These are phyloP conservation scores for Flaveria brownii DNA, from an alignment of 129 eudicot genomes.

Conservation along the genomic window DNA sequence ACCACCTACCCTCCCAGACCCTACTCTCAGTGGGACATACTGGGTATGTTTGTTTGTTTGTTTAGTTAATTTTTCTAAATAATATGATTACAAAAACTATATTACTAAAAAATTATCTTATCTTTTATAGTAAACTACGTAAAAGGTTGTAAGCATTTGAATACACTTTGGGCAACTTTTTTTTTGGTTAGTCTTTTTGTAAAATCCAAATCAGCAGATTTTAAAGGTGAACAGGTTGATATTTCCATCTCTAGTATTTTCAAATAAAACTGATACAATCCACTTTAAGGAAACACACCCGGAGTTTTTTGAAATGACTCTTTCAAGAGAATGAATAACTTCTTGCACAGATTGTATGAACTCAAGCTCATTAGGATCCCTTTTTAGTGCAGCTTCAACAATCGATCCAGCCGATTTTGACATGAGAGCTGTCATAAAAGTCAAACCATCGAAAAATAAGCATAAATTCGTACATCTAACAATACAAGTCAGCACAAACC, in stretches of 20 bases:
- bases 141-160: slow-evolving; percentile 9
- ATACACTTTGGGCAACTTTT: not conserved
- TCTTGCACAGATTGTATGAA: slow-evolving; percentile 93
- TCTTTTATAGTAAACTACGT: not conserved
- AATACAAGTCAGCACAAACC: slow-evolving; percentile 43
- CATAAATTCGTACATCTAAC: not conserved
- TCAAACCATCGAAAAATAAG: slow-evolving; percentile 23
- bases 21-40: no score
- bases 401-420: slow-evolving; percentile 99
- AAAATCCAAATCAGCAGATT: not conserved
- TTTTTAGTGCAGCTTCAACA: slow-evolving; percentile 92
- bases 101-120: not conserved
- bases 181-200: not conserved
- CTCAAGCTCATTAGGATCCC: slow-evolving; percentile 96
- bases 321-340: slow-evolving; percentile 83
- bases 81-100: not conserved
- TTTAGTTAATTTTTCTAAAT: not conserved
- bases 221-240: not conserved
- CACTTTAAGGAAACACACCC: slow-evolving; percentile 45
- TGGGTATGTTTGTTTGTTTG: no score
- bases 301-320: slow-evolving; percentile 88
- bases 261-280: not conserved
- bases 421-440: slow-evolving; percentile 73
- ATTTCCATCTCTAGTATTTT: not conserved
- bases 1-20: no score